Conservation (phyloP, 768 basidiomycete species). For the Mycena latifolia region DNA sequence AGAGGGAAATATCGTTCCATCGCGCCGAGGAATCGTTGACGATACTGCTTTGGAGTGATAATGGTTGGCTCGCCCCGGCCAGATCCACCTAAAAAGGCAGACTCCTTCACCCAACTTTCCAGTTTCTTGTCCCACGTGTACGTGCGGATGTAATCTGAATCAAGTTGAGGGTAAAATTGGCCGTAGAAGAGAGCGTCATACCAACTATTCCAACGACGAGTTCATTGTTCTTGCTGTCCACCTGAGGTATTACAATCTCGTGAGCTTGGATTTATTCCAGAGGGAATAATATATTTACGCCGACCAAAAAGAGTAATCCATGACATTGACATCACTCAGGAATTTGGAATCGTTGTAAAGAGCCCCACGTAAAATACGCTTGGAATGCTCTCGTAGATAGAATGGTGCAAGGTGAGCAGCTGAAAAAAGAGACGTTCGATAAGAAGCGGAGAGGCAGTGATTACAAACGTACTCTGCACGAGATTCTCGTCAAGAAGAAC, state of each 20-base stretch:
- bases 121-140: constrained; percentile 99
- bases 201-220: constrained; percentile 98
- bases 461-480: constrained; percentile 76
- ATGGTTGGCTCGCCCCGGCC: constrained; percentile 95
- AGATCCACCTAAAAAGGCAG: constrained; percentile 86
- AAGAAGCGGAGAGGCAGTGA: not conserved
- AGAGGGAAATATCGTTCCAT: constrained; percentile 93
- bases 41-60: constrained; percentile 95
- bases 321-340: constrained; percentile 92
- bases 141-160: constrained; percentile 90
- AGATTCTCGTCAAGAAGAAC: constrained; percentile 97
- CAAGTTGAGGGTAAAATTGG: constrained; percentile 2
- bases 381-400: constrained; percentile 96
- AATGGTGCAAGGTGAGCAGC: constrained; percentile 90
- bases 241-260: constrained; percentile 47
- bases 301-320: constrained; percentile 96
- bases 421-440: constrained; percentile 17
- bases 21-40: constrained; percentile 86
- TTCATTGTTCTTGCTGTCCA: constrained; percentile 90
- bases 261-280: constrained; percentile 1
- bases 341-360: constrained; percentile 97
- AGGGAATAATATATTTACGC: constrained; percentile 62
- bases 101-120: constrained; percentile 98
- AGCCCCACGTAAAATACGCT: constrained; percentile 90
- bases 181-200: constrained; percentile 53